Evolutionary conservation across 306 rosid genomes (phyloP).

Genomic region (Fagus sylvatica): DNA sequence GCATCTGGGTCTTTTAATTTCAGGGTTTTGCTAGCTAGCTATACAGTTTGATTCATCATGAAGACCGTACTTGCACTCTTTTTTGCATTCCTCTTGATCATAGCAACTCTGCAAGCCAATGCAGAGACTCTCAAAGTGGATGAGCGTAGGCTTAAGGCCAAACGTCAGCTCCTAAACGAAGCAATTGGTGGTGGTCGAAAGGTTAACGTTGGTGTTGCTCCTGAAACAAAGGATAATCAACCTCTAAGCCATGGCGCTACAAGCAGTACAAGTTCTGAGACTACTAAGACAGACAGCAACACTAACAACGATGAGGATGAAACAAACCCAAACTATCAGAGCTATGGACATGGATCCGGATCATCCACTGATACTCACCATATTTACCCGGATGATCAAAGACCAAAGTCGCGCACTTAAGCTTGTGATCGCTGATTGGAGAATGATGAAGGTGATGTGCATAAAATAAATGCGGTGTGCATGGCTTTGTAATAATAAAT

Average conservation of each 20-base stretch:
- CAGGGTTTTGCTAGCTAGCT: not conserved
- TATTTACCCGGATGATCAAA: not conserved
- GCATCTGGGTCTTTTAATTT: not conserved
- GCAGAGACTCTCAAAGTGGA: not conserved
- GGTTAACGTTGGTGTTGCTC: not conserved
- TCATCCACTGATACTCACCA: conserved; percentile 1
- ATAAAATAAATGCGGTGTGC: not conserved
- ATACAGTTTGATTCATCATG: not conserved
- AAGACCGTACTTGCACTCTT: not conserved
- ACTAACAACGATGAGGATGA: not conserved
- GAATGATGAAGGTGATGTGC: no score
- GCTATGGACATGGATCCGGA: not conserved
- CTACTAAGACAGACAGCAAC: not conserved
- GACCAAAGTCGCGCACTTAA: no score
- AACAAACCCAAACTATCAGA: not conserved
- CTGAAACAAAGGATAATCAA: not conserved
- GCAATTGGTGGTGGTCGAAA: not conserved
- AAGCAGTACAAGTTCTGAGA: not conserved
- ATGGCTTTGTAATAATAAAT: not conserved
- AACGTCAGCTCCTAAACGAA: not conserved
- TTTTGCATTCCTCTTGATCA: conserved; percentile 8
- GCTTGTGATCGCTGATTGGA: not conserved
- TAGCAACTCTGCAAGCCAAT: not conserved
- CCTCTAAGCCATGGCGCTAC: not conserved
- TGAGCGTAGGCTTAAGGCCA: not conserved